Conservation (phyloP, 148 eudicot genomes). For the Rhododendron molle region DNA sequence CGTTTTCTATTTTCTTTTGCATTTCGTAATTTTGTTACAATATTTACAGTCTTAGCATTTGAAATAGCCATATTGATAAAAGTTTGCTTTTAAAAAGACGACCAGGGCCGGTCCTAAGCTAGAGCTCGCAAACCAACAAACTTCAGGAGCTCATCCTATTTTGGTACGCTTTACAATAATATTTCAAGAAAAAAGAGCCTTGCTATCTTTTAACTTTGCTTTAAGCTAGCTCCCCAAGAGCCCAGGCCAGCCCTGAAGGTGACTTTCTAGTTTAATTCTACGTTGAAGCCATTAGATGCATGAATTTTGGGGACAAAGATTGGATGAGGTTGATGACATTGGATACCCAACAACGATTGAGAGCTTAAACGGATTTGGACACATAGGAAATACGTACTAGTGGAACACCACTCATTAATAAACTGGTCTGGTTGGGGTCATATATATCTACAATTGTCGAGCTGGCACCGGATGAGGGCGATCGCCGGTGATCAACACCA, state of each 20-base stretch:
- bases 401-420: background rate
- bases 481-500: background rate
- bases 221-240: too few species aligned
- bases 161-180: too few species aligned
- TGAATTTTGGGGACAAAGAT: background rate
- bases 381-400: background rate
- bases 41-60: too few species aligned
- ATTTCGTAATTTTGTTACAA: too few species aligned
- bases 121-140: too few species aligned
- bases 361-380: background rate
- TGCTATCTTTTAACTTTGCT: too few species aligned
- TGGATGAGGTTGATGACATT: conserved; percentile 2
- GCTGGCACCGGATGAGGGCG: background rate
- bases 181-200: too few species aligned
- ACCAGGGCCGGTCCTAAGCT: too few species aligned
- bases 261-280: background rate
- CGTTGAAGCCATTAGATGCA: background rate
- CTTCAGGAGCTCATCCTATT: too few species aligned
- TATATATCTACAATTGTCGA: background rate
- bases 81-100: too few species aligned
- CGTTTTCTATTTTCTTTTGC: background rate
- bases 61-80: too few species aligned
- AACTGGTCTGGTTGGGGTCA: background rate
- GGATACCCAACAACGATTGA: background rate
- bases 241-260: too few species aligned